Conservation (phyloP, 2,329 filamentous ascomycete genomes). For the Colletotrichum liaoningense region DNA sequence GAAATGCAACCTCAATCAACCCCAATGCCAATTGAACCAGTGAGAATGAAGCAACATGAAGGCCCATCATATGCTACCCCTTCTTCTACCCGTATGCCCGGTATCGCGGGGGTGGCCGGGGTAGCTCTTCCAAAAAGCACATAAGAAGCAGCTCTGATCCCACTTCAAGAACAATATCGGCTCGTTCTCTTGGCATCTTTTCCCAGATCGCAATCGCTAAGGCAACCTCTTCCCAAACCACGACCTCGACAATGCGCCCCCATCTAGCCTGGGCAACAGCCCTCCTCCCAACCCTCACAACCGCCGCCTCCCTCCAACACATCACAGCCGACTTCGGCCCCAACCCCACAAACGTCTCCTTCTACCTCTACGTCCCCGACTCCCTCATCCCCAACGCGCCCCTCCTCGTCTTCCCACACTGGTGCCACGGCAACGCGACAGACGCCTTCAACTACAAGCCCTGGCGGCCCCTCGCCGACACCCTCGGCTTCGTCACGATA, state of each 20-base stretch:
- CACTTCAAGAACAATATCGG: not conserved
- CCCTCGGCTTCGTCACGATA: conserved; percentile 64
- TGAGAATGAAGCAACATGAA: not conserved
- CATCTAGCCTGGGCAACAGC: not conserved
- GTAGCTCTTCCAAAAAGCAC: not conserved
- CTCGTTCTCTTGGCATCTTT: not conserved
- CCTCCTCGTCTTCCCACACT: conserved; percentile 67
- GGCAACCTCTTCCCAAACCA: too few relatives aligned
- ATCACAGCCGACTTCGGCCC: conserved; percentile 47
- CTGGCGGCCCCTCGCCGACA: conserved; percentile 64
- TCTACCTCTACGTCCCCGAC: conserved; percentile 64
- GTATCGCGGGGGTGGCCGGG: not conserved
- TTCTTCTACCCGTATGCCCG: not conserved
- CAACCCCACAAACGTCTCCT: conserved; percentile 62
- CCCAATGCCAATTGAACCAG: not conserved
- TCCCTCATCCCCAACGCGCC: conserved; percentile 55
- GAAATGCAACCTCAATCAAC: not conserved
- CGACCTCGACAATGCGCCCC: not conserved
- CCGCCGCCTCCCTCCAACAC: conserved; percentile 30
- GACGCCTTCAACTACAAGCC: conserved; percentile 61
- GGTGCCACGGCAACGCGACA: conserved; percentile 65
- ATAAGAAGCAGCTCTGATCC: conserved; percentile 3
- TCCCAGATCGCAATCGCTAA: not conserved
- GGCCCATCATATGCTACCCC: not conserved
- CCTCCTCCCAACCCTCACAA: conserved; percentile 11